Base-by-base conservation (phyloP, 2,329 filamentous ascomycete genomes). In the Pyrenochaeta sp. region DNA sequence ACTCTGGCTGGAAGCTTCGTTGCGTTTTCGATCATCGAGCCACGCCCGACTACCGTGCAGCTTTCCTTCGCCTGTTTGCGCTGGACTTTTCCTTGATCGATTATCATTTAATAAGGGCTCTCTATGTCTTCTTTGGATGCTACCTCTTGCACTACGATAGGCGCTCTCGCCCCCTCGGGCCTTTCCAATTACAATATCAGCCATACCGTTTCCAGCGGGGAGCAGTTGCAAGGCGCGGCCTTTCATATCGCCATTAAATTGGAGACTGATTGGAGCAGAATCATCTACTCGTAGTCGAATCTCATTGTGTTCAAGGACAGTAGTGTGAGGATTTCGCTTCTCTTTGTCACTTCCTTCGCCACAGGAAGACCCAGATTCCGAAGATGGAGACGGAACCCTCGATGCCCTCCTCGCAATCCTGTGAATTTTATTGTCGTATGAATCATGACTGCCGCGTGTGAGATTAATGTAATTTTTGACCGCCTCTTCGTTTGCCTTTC, bases 201-300 rank as follows among this genome's bases (percentile, higher is more conserved):
- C 68, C 65, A 69, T 71, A 11, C 71, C 69, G 33, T 66, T 61
- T 32, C 71, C 71, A 23, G 54, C 58, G 15, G 68, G 69, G 15
- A 66, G 51, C 33, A 75, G 48, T 17, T 63, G 61, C 20, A 74
- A 54, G 14, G 61, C 69, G 35, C 72, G 71, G 7, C 69, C 72
- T 40, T 73, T 69, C 66, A 72, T 73, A 20, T 73, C 69, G 15
- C 72, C 72, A 30, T 64, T 67, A 44, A 75, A 64, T 21, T 66
- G 65, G 18, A 75, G 62, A 23, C 58, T 68, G 15, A 71, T 51
- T 21, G 64, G 63, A 11, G 63, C 61, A 21, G 66, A 63, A 12
- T 62, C 61, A 41, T 68, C 67, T 12, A 75, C 60, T 14, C 63
- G 62, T n/a, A 75, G 61, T 18, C 68, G 69, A 32, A 75, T 69